Base-by-base conservation (phyloP, 352 stramenopile species). In the Phytophthora pisi region DNA sequence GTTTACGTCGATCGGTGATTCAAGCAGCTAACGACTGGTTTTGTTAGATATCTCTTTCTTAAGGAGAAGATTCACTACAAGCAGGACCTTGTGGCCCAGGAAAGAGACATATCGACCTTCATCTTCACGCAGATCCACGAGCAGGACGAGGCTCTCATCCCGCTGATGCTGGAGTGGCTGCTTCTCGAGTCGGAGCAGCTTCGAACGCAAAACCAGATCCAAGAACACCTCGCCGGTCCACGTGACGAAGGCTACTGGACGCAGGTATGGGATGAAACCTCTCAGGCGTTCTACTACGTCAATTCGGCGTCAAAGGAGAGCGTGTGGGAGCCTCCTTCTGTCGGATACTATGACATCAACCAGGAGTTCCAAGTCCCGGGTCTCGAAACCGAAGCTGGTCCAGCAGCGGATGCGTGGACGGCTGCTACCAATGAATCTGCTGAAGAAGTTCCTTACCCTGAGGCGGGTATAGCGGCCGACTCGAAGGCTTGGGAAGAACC, bases 1-100 rank as follows among this genome's bases (percentile, higher is more conserved):
- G 20, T 20, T 20, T 20, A 20, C 20, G 20, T 20, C 20, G 20
- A 20, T 20, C 20, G 20, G 20, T 20, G 20, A 20, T 20, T 20
- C 20, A 20, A 20, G 20, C 20, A 20, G 20, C 20, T 20, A 20
- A 20, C 20, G 20, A 20, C 20, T 20, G 20, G 20, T 20, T 20
- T 20, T 20, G 16, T 34, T 20, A 91, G 82, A 52, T 92, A 93
- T 58, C 66, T 94, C 15, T 94, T 80, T 62, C 64, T 94, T 9
- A 94, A 94, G 50, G 86, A 94, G 52, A 94, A 94, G 49, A 79
- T 94, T 9, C 86, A 94, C 51, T 77, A 83, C 51, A 74, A 87
- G 20, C 72, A 91, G 24, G 86, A 94, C 52, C 74, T 94, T 10
- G 84, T 89, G 4, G 73, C 77, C 0, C 81, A 89, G 43, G 81